Conservation (phyloP, 257 asterid species). For the Fraxinus americana region DNA sequence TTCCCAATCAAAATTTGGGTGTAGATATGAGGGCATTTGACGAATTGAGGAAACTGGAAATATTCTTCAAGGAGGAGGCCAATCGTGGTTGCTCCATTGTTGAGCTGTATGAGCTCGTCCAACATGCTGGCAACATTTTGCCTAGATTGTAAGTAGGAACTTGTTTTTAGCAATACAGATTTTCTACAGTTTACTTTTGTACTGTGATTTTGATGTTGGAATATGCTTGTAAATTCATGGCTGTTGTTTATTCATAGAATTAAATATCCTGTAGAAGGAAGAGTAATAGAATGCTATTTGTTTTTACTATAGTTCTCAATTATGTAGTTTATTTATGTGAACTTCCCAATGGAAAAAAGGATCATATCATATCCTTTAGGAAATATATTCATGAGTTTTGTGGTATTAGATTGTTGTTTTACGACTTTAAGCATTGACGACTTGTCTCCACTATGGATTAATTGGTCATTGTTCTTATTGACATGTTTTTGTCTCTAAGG, state of each 20-base stretch:
- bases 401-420: conserved; percentile 19
- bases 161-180: background rate
- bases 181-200: background rate
- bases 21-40: conserved; percentile 99
- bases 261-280: conserved; percentile 19
- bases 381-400: conserved; percentile 4
- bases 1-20: conserved; percentile 21
- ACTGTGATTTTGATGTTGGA: background rate
- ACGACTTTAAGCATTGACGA: background rate
- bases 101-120: conserved; percentile 96
- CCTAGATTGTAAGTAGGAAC: conserved; percentile 74
- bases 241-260: conserved; percentile 17
- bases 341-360: conserved; percentile 7
- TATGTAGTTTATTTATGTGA: background rate
- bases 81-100: conserved; percentile 92
- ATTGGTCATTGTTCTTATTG: conserved; percentile 18
- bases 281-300: conserved; percentile 2
- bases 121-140: conserved; percentile 98
- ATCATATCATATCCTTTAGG: conserved; percentile 7
- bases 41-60: conserved; percentile 91
- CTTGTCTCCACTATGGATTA: conserved; percentile 11
- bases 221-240: conserved; percentile 20
- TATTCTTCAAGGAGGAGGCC: conserved; percentile 85
- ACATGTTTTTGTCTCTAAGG: conserved; percentile 44
- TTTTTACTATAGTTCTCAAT: conserved; percentile 6